Evolutionary conservation across 768 basidiomycete species (phyloP).

Genomic region (Lactifluus subvellereus): DNA sequence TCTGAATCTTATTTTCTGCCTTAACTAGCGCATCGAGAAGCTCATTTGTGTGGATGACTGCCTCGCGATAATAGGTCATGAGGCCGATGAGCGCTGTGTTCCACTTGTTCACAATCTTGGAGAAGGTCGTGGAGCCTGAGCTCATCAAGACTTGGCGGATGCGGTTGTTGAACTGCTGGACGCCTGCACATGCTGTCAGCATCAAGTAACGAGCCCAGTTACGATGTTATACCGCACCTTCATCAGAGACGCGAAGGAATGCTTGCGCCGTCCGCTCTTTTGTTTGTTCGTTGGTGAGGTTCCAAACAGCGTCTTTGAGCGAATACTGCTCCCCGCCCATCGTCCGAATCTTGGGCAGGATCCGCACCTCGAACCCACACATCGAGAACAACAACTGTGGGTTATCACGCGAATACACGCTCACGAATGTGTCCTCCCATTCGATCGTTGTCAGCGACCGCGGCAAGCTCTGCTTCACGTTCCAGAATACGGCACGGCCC

Average conservation of each 20-base stretch:
- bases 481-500: slow-evolving; percentile 98
- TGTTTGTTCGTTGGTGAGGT: slow-evolving; percentile 92
- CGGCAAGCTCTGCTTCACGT: slow-evolving; percentile 94
- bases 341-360: slow-evolving; percentile 92
- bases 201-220: neutral
- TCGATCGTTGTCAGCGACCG: slow-evolving; percentile 96
- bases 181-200: slow-evolving; percentile 41
- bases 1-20: slow-evolving; percentile 99
- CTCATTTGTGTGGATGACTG: slow-evolving; percentile 96
- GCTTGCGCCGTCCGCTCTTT: slow-evolving; percentile 98
- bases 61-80: slow-evolving; percentile 98
- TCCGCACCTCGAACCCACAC: slow-evolving; percentile 98
- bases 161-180: slow-evolving; percentile 96
- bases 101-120: slow-evolving; percentile 99
- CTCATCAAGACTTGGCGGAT: slow-evolving; percentile 97
- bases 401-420: slow-evolving; percentile 96
- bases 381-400: slow-evolving; percentile 97
- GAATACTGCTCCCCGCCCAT: slow-evolving; percentile 97
- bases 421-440: slow-evolving; percentile 98
- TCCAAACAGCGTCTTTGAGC: slow-evolving; percentile 94
- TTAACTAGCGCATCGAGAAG: slow-evolving; percentile 94
- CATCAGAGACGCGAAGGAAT: slow-evolving; percentile 95
- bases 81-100: slow-evolving; percentile 92
- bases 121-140: slow-evolving; percentile 97
- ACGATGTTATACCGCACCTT: slow-evolving; percentile 43